These are phyloP conservation scores for Paxillus involutus DNA, from an alignment of 768 basidiomycete species.

Conservation along the genomic window DNA sequence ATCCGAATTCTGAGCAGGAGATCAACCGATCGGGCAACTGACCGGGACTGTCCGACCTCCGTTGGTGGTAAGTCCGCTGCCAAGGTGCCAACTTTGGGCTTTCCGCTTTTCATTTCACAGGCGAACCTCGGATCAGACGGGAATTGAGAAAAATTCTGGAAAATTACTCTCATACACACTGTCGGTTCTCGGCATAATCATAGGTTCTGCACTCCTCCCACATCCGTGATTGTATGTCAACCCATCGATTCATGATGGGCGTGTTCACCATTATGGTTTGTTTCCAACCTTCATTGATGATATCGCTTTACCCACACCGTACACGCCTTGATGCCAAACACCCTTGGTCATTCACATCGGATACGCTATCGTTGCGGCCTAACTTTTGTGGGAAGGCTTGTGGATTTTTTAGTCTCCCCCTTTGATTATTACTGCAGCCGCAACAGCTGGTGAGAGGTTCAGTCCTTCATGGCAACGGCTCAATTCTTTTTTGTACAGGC, in stretches of 20 bases:
- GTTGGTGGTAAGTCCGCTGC: not conserved
- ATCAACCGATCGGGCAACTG: too few species aligned
- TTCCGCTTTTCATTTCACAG: too few species aligned
- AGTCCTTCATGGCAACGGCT: constrained; percentile 1
- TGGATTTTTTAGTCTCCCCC: not conserved
- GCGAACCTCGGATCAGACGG: too few species aligned
- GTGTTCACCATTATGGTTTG: not conserved
- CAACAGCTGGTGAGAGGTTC: constrained; percentile 1
- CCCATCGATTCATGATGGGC: not conserved
- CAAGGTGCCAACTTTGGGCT: too few species aligned
- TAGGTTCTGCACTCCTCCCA: not conserved
- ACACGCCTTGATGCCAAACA: not conserved
- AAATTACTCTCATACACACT: not conserved
- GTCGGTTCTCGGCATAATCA: not conserved
- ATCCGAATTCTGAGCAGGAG: not conserved
- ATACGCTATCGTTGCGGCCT: not conserved
- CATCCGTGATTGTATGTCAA: not conserved
- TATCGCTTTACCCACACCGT: not conserved
- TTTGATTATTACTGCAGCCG: not conserved
- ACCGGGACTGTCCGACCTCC: not conserved
- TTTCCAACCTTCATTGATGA: not conserved
- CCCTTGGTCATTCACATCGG: not conserved
- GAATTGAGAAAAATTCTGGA: not conserved
- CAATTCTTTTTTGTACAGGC: not conserved
- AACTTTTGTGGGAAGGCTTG: constrained; percentile 3